Base-by-base conservation (phyloP, 2,329 filamentous ascomycete genomes). In the Aspergillus sp. region DNA sequence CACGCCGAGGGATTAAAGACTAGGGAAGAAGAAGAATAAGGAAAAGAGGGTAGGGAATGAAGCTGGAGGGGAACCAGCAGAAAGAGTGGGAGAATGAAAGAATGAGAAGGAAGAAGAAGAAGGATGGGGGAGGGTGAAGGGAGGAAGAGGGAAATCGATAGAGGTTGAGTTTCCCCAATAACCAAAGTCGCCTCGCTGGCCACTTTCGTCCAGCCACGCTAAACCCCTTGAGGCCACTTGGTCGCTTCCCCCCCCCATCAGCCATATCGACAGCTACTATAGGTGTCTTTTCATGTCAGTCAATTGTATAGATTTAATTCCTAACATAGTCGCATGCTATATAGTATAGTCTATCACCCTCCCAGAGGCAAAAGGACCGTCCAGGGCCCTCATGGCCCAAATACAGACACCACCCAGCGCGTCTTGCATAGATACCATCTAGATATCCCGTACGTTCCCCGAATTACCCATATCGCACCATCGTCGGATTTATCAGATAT, bases 121-220 rank as follows among this genome's bases (percentile, higher is more conserved):
- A 55, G 59, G 57, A 60, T 56, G 58, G 58, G 51, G 62, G 59
- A 60, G 55, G 44, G 38, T 56, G 52, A 58, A 55, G 51, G 60
- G 58, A 61, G 52, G 50, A 60, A 60, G 59, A 54, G 60, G 58
- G 54, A 53, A 42, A 17, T 13, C 16, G 61, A 62, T 61, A n/a
- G 59, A 58, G 51, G 55, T 58, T 64, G 47, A 44, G 52, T 47
- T 51, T 44, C n/a, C 11, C 17, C 19, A 13, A 33, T 53, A 40
- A 20, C 33, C 40, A 50, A 49, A 61, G 55, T 60, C 58, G 61
- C 61, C 60, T 63, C 65, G 66, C 62, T 70, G 67, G 66, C 66
- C 67, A 70, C 67, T 69, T 69, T 68, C 65, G 61, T 62, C 63
- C 65, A 66, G 55, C 59, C 64, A 58, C 66, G 66, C 66, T 70